Conservation (phyloP, 331 rosid species). For the Erythrophleum ivorense region DNA sequence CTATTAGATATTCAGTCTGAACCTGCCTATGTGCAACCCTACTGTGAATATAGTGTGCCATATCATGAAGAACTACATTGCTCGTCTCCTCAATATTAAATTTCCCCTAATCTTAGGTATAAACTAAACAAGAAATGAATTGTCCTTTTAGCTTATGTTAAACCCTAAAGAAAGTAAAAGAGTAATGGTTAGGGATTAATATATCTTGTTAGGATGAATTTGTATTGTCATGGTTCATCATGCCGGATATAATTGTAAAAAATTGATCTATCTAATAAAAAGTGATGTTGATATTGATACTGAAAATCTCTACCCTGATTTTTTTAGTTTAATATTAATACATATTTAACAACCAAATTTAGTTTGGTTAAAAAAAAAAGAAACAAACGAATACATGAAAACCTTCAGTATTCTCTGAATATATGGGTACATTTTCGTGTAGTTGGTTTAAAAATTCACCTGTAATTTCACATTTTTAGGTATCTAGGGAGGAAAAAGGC, state of each 20-base stretch:
- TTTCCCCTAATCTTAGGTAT: conserved; percentile 95
- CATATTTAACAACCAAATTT: neutral
- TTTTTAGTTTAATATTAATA: neutral
- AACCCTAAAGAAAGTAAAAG: conserved; percentile 12
- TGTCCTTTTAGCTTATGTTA: neutral
- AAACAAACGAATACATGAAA: conserved; percentile 4
- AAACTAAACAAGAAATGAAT: conserved; percentile 13
- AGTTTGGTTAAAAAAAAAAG: conserved; percentile 1
- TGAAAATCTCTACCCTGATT: neutral
- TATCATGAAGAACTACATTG: conserved; percentile 86
- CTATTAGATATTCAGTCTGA: no score
- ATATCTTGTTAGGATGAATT: conserved; percentile 4
- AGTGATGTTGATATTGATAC: conserved; percentile 24
- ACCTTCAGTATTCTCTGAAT: conserved; percentile 19
- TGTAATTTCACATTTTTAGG: conserved; percentile 52
- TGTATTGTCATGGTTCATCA: neutral
- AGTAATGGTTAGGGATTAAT: neutral
- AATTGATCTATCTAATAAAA: conserved; percentile 12
- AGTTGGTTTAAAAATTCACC: conserved; percentile 6
- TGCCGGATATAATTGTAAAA: conserved; percentile 6
- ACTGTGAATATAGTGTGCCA: conserved; percentile 73
- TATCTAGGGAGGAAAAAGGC: conserved; percentile 99
- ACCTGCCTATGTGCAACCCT: no score
- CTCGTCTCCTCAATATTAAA: conserved; percentile 70
- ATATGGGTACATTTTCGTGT: conserved; percentile 12